phyloP scores from a whole-genome alignment of 805 yeast species.

The Saturnispora galanensis region DNA sequence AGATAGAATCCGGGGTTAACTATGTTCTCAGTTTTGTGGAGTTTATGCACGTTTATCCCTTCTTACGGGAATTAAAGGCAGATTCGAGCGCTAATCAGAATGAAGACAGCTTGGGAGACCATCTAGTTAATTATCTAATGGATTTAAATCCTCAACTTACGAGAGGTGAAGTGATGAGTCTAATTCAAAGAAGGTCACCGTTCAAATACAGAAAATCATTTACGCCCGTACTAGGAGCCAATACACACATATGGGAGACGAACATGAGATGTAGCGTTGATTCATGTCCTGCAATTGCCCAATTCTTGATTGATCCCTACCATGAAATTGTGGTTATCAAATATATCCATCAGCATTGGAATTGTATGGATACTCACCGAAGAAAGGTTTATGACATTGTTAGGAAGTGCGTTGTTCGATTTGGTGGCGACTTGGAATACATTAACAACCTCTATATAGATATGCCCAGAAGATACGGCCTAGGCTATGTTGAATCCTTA shows the following conservation, averaged over 20 bases:
- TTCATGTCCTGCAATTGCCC: constrained; percentile 9
- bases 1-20: constrained; percentile 5
- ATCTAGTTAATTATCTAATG: not conserved
- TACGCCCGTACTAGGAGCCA: not conserved
- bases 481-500: constrained; percentile 9
- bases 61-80: constrained; percentile 3
- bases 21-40: constrained; percentile 9
- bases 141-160: not conserved
- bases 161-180: not conserved
- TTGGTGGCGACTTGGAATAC: constrained; percentile 9
- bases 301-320: constrained; percentile 8
- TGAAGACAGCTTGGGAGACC: too few species aligned
- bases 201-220: not conserved
- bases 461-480: constrained; percentile 12
- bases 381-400: constrained; percentile 9
- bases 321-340: constrained; percentile 9
- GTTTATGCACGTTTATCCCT: constrained; percentile 11
- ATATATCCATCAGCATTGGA: constrained; percentile 5
- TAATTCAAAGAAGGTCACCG: not conserved
- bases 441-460: constrained; percentile 7
- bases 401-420: constrained; percentile 9
- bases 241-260: constrained; percentile 5
- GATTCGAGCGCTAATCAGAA: too few species aligned
- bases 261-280: constrained; percentile 3
- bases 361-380: constrained; percentile 9